phyloP scores from a whole-genome alignment of 2,329 filamentous ascomycete genomes.

The Penicillium olsonii region DNA sequence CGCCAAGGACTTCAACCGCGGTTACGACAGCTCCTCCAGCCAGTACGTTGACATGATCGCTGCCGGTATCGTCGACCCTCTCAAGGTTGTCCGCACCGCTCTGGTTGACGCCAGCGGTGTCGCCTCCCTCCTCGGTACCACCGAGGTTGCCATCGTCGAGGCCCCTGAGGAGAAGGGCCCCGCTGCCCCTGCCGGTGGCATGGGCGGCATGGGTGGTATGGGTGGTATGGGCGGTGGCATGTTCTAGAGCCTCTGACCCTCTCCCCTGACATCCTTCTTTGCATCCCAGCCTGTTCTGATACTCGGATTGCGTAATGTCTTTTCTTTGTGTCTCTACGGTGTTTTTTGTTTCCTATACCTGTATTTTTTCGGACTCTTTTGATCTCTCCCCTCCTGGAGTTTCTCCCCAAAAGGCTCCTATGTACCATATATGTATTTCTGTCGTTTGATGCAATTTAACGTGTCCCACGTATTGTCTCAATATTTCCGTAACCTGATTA shows the following conservation, averaged over 20 bases:
- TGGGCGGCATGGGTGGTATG: slow-evolving; percentile 59
- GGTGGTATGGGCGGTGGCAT: slow-evolving; percentile 67
- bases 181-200: slow-evolving; percentile 52
- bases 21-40: slow-evolving; percentile 93
- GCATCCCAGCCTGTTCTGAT: slow-evolving; percentile 35
- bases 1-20: slow-evolving; percentile 92
- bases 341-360: slow-evolving; percentile 25
- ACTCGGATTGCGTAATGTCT: slow-evolving; percentile 29
- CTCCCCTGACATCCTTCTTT: slow-evolving; percentile 30
- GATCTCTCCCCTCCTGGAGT: slow-evolving; percentile 22
- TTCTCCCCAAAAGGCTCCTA: too few relatives aligned
- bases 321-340: slow-evolving; percentile 22
- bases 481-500: too few relatives aligned
- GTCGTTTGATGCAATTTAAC: slow-evolving; percentile 3
- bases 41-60: slow-evolving; percentile 99
- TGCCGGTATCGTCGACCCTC: slow-evolving; percentile 94
- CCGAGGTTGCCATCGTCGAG: slow-evolving; percentile 96
- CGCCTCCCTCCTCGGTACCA: slow-evolving; percentile 93
- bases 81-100: slow-evolving; percentile 98
- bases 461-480: not conserved
- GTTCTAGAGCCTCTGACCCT: slow-evolving; percentile 52
- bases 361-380: slow-evolving; percentile 22
- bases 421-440: slow-evolving; percentile 28
- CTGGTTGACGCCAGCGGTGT: slow-evolving; percentile 94
- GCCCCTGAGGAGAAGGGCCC: slow-evolving; percentile 86